Evolutionary conservation across 2,329 filamentous ascomycete genomes (phyloP).

Genomic region (Didymella pinodella): DNA sequence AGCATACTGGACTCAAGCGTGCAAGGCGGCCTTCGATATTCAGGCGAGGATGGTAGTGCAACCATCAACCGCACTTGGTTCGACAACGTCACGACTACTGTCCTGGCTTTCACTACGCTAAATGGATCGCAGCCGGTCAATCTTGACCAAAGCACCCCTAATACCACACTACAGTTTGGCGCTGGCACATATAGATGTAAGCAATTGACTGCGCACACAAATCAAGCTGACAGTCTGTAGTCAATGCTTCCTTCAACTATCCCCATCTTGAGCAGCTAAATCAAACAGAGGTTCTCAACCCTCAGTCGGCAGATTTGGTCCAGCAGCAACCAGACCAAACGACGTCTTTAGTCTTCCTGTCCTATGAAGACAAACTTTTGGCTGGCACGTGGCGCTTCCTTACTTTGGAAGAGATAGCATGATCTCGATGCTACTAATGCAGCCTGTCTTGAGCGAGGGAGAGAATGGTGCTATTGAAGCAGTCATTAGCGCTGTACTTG

Average conservation of each 20-base stretch:
- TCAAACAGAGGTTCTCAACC: slow-evolving; percentile 60
- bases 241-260: slow-evolving; percentile 68
- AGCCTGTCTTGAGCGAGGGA: slow-evolving; percentile 65
- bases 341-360: slow-evolving; percentile 67
- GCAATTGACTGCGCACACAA: neutral
- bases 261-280: slow-evolving; percentile 66
- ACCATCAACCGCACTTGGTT: slow-evolving; percentile 65
- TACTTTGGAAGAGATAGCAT: slow-evolving; percentile 72
- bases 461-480: slow-evolving; percentile 66
- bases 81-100: slow-evolving; percentile 67
- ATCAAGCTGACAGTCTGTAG: neutral
- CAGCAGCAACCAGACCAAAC: slow-evolving; percentile 57
- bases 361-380: slow-evolving; percentile 68
- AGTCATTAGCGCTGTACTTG: slow-evolving; percentile 66
- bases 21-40: slow-evolving; percentile 62
- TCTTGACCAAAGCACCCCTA: slow-evolving; percentile 34
- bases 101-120: slow-evolving; percentile 55
- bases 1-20: slow-evolving; percentile 61
- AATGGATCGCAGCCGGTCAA: slow-evolving; percentile 44
- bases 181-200: slow-evolving; percentile 62
- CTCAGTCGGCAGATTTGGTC: slow-evolving; percentile 57
- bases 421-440: slow-evolving; percentile 66
- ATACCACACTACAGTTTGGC: slow-evolving; percentile 54
- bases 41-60: slow-evolving; percentile 54
- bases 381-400: slow-evolving; percentile 72